Base-by-base conservation (phyloP, 2,329 filamentous ascomycete genomes). In the Arthrobotrys sphaeroides region DNA sequence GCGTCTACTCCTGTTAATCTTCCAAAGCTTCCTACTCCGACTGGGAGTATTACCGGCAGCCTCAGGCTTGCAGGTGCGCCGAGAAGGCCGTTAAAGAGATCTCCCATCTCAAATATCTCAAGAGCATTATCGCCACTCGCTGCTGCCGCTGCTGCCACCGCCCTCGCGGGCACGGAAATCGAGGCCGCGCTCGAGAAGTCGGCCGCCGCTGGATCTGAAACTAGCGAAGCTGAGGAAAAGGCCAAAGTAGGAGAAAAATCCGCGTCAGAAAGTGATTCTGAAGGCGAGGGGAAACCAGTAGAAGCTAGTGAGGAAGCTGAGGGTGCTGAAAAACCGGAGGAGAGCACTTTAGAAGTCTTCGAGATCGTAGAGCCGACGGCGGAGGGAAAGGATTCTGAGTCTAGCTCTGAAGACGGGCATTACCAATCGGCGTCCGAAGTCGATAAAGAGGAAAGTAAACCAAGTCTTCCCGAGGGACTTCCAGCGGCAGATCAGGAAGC, bases 381-480 rank as follows among this genome's bases (percentile, higher is more conserved):
- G 26, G 31, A 26, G 22, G 47, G 9, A 65, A 59, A 22, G 20
- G 28, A 26, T 33, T 74, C 70, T 22, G 70, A 68, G 22, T 61
- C 53, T 13, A 74, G 70, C 28, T 74, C 70, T 7, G 70, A 51
- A 22, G 70, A 74, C 24, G 70, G 68, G 28, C 20, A 68, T 5
- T 74, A 74, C 28, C 64, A 74, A 26, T 74, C 70, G 22, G 70
- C 70, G 9, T 74, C 70, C 38, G 70, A 74, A 45, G 45, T 59
- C 20, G 70, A 74, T 26, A 62, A 40, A 13, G 70, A 62, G 26
- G 62, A 55, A 28, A 31, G n/a, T 7, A 43, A 64, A 42, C 43
- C 55, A 22, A 38, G 22, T 16, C 24, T 74, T 49, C 62, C 62
- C 1, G 70, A 47, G 18, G 38, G 61, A 5, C 47, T 72, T 33